Base-by-base conservation (phyloP, 345 rosid species). In the Eucalyptus grandis region DNA sequence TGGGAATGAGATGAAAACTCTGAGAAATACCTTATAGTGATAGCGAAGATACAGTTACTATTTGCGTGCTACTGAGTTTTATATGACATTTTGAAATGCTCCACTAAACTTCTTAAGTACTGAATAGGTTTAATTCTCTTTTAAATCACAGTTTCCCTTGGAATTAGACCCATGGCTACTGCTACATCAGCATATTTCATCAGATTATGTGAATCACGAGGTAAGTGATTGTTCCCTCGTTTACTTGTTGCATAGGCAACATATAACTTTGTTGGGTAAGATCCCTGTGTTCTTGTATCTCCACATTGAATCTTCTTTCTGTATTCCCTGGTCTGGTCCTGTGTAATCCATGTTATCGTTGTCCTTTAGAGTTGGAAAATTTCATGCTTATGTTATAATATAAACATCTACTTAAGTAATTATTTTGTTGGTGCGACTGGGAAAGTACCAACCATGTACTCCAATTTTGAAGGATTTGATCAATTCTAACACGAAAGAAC, bases 91-190 rank as follows among this genome's bases (percentile, higher is more conserved):
- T 72, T 43, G 83, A 37, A 72, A 37, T 72, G 83, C 83, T 37
- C 27, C 8, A 11, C 46, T 72, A 37, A 72, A 72, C 83, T 72
- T 37, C 44, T 49, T 31, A n/a, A 86, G 17, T 89, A 47, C 87
- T 87, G 89, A 86, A 53, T 37, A 37, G 17, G n/a, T 77, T 89
- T 44, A 31, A 62, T 83, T 81, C 47, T 65, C 82, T 89, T 56
- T 88, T 22, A 69, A 54, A 81, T 89, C 86, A 92, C 94, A 98
- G 99, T 94, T 95, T 91, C 98, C 98, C 47, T 95, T 92, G 46
- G 99, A 98, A 93, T 91, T 97, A 90, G 98, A 97, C 87, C 95
- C 96, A 31, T 96, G 99, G 99, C 94, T 94, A 92, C 88, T 93
- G 72, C 95, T 98, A 85, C 96, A 94, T 90, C 94, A 95, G 91